Conservation (phyloP, 2,329 filamentous ascomycete species). For the Hymenoscyphus linearis region DNA sequence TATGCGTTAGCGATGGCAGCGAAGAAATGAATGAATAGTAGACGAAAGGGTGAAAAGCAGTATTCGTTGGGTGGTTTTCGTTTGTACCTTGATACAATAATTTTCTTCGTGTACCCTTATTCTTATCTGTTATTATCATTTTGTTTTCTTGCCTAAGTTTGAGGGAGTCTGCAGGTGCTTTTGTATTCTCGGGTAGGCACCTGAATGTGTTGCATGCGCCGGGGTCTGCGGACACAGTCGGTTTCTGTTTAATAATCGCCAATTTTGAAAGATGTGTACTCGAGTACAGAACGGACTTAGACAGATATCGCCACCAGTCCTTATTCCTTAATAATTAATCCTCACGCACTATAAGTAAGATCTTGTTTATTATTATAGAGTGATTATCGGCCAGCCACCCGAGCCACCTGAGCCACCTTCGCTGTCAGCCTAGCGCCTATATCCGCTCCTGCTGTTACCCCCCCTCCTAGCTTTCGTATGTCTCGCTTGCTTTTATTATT, state of each 20-base stretch:
- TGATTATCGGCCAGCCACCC: too few species aligned
- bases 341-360: too few species aligned
- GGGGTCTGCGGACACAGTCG: background rate
- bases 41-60: background rate
- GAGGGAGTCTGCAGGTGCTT: background rate
- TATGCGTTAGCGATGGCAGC: conserved; percentile 24
- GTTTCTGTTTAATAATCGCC: background rate
- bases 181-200: background rate
- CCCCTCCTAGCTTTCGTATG: too few species aligned
- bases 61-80: background rate
- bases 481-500: too few species aligned
- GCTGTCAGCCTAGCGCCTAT: too few species aligned
- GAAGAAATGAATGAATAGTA: conserved; percentile 18
- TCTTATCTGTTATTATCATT: background rate
- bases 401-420: too few species aligned
- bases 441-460: too few species aligned
- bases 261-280: background rate
- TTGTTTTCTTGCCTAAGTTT: background rate
- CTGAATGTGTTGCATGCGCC: background rate
- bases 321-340: too few species aligned
- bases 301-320: too few species aligned
- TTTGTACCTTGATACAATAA: background rate
- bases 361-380: too few species aligned
- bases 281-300: too few species aligned
- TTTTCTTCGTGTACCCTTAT: background rate